Conservation (phyloP, 2,329 filamentous ascomycete genomes). For the Aureobasidium sp. region DNA sequence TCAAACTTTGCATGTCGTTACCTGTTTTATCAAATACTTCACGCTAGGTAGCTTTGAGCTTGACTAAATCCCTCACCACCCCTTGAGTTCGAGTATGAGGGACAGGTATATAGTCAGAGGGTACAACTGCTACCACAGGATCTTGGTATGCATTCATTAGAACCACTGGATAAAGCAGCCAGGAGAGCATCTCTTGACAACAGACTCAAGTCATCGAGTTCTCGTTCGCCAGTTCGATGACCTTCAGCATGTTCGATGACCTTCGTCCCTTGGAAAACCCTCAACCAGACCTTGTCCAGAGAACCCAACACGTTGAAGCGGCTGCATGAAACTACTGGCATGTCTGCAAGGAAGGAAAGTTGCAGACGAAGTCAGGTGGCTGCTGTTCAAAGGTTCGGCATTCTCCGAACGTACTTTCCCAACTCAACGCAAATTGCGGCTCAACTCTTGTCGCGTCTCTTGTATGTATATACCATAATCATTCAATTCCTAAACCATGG, state of each 20-base stretch:
- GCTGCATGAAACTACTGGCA: not conserved
- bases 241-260: not conserved
- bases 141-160: no score
- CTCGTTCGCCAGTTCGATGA: no score
- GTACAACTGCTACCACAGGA: no score
- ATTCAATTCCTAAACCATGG: not conserved
- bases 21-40: no score
- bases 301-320: not conserved
- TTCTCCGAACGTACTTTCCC: not conserved
- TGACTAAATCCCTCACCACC: no score
- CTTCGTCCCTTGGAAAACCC: not conserved
- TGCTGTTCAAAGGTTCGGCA: not conserved
- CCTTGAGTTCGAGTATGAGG: no score
- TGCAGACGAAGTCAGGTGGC: not conserved
- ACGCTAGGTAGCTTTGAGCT: no score
- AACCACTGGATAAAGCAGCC: no score
- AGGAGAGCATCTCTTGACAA: no score
- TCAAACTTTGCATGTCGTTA: no score
- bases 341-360: not conserved
- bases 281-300: not conserved
- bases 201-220: no score
- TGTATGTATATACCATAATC: not conserved
- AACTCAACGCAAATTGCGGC: constrained; percentile 4
- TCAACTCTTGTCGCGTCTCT: not conserved
- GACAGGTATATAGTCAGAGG: no score